Conservation (phyloP, 495 filamentous ascomycete species). For the Penicillium antarcticum region DNA sequence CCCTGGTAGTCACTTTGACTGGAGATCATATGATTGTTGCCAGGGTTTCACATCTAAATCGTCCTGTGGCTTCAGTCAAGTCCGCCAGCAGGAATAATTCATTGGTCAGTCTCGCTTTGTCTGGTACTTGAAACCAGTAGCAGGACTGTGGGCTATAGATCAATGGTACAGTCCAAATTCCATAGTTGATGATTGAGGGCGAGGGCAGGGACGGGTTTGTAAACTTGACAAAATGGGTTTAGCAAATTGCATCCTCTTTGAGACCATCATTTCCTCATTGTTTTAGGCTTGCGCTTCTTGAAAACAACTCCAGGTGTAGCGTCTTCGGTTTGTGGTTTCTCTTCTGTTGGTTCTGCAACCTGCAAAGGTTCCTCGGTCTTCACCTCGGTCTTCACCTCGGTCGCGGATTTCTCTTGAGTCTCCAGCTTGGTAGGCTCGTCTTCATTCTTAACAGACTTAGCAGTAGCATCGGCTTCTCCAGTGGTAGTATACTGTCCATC, state of each 20-base stretch:
- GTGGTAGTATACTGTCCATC: slow-evolving; percentile 5
- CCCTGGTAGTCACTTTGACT: no score
- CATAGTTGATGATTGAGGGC: background rate
- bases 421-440: background rate
- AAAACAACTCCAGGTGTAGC: slow-evolving; percentile 59
- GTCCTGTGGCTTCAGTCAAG: no score
- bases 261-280: slow-evolving; percentile 44
- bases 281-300: slow-evolving; percentile 88
- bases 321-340: slow-evolving; percentile 29
- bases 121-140: background rate
- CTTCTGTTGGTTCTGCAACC: slow-evolving; percentile 1
- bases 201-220: background rate
- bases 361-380: slow-evolving; percentile 31
- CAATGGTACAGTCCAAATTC: background rate
- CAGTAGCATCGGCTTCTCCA: background rate
- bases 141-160: background rate
- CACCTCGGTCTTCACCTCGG: slow-evolving; percentile 27
- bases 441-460: slow-evolving; percentile 14
- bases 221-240: background rate
- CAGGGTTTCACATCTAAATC: no score
- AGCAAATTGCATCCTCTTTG: background rate
- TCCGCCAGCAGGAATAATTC: background rate
- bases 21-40: no score
- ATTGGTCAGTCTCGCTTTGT: background rate
- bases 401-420: background rate